Evolutionary conservation across 176 grass and related monocot genomes (phyloP), one percentile per base, ranked within the genome.

Genomic region (Otatea glauca): DNA sequence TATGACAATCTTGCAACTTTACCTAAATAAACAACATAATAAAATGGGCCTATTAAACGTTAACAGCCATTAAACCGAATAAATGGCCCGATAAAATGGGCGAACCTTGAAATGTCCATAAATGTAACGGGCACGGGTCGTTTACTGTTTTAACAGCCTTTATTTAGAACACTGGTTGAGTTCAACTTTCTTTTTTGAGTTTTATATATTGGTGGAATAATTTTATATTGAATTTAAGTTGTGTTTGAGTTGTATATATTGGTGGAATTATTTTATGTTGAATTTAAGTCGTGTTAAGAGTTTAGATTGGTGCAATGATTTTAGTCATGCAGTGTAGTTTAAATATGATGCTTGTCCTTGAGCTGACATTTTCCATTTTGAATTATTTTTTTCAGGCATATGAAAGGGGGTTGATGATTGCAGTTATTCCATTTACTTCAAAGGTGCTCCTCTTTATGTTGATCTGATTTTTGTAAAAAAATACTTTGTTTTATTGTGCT

Each of bases 361-460:
- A 32, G 72, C 42, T 89, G 13, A 70, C 13, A 21, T 65, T 72
- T 60, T 85, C 49, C 43, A 53, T 75, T 87, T 65, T 51, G 24
- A 59, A 56, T 82, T 88, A 18, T 27, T 76, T 21, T 74, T 88
- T 79, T 77, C 78, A 98, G 96, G 96, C 96, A 81, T 98, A 98
- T 78, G 96, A 98, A 72, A 95, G 84, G 55, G 96, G 96, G 11
- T 86, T 98, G 83, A 98, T 98, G 96, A 98, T 98, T 87, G 96
- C 96, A 5, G 93, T 98, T 21, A 90, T 95, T 64, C 96, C 96
- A 44, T 98, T 98, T 81, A 98, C 96, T 41, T 98, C 96, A 51
- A 98, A 98, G 96, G 96, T 98, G 59, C 62, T 50, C 14, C n/a
- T 60, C 17, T 74, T 82, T 86, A 88, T 85, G 44, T 45, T 76